phyloP scores from a whole-genome alignment of 2,329 filamentous ascomycete species.

The Myriangium duriaei region DNA sequence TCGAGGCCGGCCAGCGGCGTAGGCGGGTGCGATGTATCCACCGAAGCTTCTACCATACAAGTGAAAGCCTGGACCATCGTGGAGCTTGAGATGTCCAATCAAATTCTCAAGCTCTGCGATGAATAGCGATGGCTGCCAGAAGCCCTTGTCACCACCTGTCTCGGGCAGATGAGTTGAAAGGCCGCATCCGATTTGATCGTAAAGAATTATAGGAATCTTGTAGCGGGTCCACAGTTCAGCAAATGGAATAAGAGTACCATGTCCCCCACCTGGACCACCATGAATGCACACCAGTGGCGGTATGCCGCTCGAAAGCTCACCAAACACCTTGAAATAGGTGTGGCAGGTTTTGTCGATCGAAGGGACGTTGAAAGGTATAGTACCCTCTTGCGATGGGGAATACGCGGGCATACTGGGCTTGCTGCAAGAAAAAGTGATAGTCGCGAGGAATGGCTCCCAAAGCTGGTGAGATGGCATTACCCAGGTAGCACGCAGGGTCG shows the following conservation, averaged over 20 bases:
- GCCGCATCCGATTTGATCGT: neutral
- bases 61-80: neutral
- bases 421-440: too few relatives aligned
- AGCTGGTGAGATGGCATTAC: too few relatives aligned
- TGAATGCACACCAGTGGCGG: neutral
- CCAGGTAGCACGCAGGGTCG: too few relatives aligned
- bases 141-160: neutral
- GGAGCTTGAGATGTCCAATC: neutral
- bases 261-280: neutral
- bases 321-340: neutral
- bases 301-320: neutral
- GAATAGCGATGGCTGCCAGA: conserved; percentile 1
- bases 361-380: neutral
- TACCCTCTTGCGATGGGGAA: conserved; percentile 5
- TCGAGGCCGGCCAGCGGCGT: neutral
- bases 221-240: neutral
- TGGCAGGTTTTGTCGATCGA: neutral
- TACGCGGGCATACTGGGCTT: too few relatives aligned
- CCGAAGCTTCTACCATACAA: neutral
- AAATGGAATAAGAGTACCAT: neutral
- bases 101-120: neutral
- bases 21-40: neutral
- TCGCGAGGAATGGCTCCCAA: too few relatives aligned
- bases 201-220: neutral
- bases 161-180: conserved; percentile 1